These are phyloP conservation scores for Alternaria sp. DNA, from an alignment of 2,329 filamentous ascomycete genomes.

Conservation along the genomic window DNA sequence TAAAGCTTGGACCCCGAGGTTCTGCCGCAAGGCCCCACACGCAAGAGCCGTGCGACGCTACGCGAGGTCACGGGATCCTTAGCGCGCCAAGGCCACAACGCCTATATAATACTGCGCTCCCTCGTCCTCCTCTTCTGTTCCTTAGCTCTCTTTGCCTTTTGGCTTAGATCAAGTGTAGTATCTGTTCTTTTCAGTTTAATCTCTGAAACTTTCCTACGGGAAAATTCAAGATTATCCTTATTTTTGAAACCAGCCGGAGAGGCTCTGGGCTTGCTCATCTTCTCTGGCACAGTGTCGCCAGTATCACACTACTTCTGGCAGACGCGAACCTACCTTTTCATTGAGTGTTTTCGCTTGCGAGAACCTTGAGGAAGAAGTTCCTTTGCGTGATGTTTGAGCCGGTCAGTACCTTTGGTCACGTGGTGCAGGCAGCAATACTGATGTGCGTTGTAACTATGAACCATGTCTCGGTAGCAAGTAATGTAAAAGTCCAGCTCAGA, in stretches of 20 bases:
- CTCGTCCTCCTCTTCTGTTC: conserved; percentile 1
- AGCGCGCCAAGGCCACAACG: neutral
- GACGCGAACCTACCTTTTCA: conserved; percentile 61
- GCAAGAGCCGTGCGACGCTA: neutral
- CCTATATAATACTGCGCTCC: neutral
- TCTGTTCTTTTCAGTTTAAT: conserved; percentile 19
- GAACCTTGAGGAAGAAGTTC: conserved; percentile 65
- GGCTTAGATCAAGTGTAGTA: conserved; percentile 17
- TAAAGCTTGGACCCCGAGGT: neutral
- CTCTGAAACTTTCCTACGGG: conserved; percentile 21
- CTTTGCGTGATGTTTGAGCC: neutral
- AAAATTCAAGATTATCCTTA: conserved; percentile 22
- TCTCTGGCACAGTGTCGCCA: conserved; percentile 31
- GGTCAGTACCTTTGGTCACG: fast-evolving
- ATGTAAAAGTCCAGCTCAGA: too few relatives aligned
- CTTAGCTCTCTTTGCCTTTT: conserved; percentile 14
- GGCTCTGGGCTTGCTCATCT: conserved; percentile 33
- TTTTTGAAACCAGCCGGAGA: conserved; percentile 25
- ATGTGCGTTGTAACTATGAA: too few relatives aligned
- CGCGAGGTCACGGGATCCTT: neutral
- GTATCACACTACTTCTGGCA: conserved; percentile 31
- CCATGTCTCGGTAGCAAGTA: too few relatives aligned
- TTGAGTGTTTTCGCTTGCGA: conserved; percentile 64
- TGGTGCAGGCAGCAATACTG: too few relatives aligned
- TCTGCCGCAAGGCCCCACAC: neutral